phyloP scores from a whole-genome alignment of 1,284 basidiomycete genomes.

The Irpex sp. region DNA sequence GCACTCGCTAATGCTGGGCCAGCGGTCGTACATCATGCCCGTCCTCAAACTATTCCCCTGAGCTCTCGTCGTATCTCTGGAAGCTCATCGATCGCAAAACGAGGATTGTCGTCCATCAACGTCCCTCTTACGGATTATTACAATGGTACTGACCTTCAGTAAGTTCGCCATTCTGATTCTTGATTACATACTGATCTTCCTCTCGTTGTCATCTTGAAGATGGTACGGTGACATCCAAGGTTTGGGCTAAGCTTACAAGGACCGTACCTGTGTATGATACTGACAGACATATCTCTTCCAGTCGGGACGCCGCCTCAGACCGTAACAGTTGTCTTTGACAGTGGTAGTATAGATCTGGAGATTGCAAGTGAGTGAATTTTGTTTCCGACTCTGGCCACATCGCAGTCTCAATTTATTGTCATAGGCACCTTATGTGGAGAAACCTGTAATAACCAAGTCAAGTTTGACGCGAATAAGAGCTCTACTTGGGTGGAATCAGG shows the following conservation, averaged over 20 bases:
- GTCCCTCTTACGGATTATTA: conserved; percentile 49
- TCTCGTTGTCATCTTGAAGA: conserved; percentile 20
- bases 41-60: conserved; percentile 28
- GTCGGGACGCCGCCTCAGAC: conserved; percentile 48
- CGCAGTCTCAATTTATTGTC: background rate
- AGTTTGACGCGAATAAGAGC: conserved; percentile 45
- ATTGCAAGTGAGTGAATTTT: conserved; percentile 38
- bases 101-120: conserved; percentile 36
- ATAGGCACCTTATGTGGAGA: conserved; percentile 42
- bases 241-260: background rate
- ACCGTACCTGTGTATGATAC: background rate
- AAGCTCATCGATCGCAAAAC: conserved; percentile 16
- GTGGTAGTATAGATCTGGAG: conserved; percentile 45
- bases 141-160: conserved; percentile 52
- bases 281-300: background rate
- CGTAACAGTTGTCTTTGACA: conserved; percentile 52
- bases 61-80: conserved; percentile 32
- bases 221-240: conserved; percentile 47
- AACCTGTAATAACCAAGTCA: conserved; percentile 39
- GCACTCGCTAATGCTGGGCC: background rate
- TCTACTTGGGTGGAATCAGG: conserved; percentile 44
- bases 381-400: background rate
- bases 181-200: conserved; percentile 4
- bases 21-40: background rate
- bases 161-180: conserved; percentile 14